These are phyloP conservation scores for Monoraphidium neglectum DNA, from an alignment of 139 green algal species.

Conservation along the genomic window DNA sequence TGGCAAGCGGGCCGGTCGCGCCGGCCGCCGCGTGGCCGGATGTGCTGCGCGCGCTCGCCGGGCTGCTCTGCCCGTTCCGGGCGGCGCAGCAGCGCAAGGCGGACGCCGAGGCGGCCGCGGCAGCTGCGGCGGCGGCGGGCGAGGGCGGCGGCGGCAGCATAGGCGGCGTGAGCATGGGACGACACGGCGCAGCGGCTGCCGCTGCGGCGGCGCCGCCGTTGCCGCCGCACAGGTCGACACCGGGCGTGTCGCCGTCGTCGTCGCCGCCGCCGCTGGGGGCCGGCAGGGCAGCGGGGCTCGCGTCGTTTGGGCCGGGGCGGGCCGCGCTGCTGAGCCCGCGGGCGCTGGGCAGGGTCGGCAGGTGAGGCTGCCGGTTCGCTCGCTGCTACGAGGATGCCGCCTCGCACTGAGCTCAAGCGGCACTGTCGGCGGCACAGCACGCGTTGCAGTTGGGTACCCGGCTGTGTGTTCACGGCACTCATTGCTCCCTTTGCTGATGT, in stretches of 20 bases:
- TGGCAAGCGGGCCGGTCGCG: conserved; percentile 32
- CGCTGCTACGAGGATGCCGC: no score
- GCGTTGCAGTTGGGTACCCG: no score
- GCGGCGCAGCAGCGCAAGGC: conserved; percentile 19
- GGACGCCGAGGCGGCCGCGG: neutral
- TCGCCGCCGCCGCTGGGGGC: neutral
- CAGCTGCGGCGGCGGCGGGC: neutral
- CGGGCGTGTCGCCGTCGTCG: neutral
- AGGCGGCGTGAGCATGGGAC: neutral
- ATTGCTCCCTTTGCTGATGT: no score
- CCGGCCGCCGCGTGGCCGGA: conserved; percentile 36
- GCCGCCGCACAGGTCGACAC: neutral
- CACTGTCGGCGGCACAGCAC: no score
- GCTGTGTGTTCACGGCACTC: no score
- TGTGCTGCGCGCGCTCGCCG: conserved; percentile 36
- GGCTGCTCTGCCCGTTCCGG: conserved; percentile 49
- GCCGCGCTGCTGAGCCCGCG: no score
- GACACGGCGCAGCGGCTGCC: neutral
- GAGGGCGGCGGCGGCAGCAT: neutral
- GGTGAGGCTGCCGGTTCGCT: no score
- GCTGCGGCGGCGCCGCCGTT: neutral
- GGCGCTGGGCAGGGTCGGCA: no score
- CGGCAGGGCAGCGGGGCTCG: no score
- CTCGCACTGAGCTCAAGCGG: no score
- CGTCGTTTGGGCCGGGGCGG: no score